Evolutionary conservation across 2,329 filamentous ascomycete genomes (phyloP), one percentile per base, ranked within the genome.

Genomic region (Emmonsia crescens): DNA sequence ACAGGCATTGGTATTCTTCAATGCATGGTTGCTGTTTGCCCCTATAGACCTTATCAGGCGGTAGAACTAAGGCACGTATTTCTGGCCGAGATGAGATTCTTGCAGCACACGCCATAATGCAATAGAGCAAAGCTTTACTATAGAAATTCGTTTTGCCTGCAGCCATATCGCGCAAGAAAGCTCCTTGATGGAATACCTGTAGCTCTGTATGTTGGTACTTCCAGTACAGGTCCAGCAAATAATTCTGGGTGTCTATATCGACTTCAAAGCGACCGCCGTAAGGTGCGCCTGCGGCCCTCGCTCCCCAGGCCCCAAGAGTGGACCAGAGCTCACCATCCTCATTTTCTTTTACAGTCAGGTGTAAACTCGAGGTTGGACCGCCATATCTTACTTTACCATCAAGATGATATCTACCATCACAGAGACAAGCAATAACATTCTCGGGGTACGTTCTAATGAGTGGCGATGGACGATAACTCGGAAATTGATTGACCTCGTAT

Each of bases 41-140:
- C 12, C 29, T 29, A 16, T n/a, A n/a, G 16, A 59, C 52, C 24
- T 46, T 58, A 36, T 63, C 57, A 2, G 57, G 36, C 5, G 64
- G 57, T 6, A 66, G 44, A 5, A 61, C 64, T 49, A 66, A 46
- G 4, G 61, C 49, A 31, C 64, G 63, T 49, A 62, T 62, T 31
- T 64, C 63, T 33, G 60, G 60, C 6, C 60, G 57, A 16, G 48
- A 40, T 10, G 63, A 65, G 12, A 64, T 61, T 31, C 63, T 51
- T 21, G 63, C 64, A 5, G 64, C 64, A 16, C 63, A 64, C 5
- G 64, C 59, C 42, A 65, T 59, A 12, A 64, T 62, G 48, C 61
- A 63, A 46, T 65, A 65, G 24, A 64, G 49, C 14, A 65, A 54
- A n/a, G 63, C 59, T 44, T 64, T 64, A 44, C 64, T 65, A 48